A percentile compares a stretch with the other conserved stretches of the same genome.
Conservation (phyloP, 2,329 filamentous ascomycete species). For the Trematosphaeria pertusa region DNA sequence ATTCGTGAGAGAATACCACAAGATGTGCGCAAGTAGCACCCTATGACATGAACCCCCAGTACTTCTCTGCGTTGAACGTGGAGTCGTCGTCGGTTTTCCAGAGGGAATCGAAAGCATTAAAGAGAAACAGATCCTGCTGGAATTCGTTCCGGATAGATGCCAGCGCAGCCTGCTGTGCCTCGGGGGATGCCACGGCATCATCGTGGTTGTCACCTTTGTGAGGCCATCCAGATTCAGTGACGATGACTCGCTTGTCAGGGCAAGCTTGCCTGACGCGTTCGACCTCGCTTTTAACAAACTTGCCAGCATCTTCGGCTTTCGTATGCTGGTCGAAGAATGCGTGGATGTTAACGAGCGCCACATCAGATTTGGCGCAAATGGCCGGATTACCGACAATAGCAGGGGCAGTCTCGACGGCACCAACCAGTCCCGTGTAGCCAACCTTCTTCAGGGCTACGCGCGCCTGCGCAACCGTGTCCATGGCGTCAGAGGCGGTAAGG, state of each 20-base stretch:
- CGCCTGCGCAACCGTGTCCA: constrained; percentile 64
- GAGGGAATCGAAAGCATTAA: constrained; percentile 78
- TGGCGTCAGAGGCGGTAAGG: constrained; percentile 60
- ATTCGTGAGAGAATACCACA: constrained; percentile 21
- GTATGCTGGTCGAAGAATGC: constrained; percentile 79
- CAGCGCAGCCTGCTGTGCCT: constrained; percentile 72
- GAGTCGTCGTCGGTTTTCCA: constrained; percentile 74
- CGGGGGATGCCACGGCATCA: constrained; percentile 69
- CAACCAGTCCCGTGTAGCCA: constrained; percentile 76
- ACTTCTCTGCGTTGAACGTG: constrained; percentile 76
- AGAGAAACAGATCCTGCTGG: constrained; percentile 68
- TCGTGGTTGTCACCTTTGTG: constrained; percentile 71
- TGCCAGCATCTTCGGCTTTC: constrained; percentile 66
- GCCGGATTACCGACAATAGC: constrained; percentile 70
- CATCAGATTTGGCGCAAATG: constrained; percentile 77
- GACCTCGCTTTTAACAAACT: constrained; percentile 68
- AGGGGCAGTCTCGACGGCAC: constrained; percentile 80
- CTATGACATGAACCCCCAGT: constrained; percentile 66
- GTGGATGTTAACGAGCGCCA: constrained; percentile 82
- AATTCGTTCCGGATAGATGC: constrained; percentile 69
- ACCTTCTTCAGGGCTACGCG: constrained; percentile 64
- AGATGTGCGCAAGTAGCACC: constrained; percentile 13
- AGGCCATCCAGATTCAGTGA: constrained; percentile 89
- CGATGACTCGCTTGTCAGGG: constrained; percentile 67
- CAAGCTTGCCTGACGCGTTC: constrained; percentile 57